Evolutionary conservation across 257 asterid species (phyloP).

Genomic region (Ilex asprella): DNA sequence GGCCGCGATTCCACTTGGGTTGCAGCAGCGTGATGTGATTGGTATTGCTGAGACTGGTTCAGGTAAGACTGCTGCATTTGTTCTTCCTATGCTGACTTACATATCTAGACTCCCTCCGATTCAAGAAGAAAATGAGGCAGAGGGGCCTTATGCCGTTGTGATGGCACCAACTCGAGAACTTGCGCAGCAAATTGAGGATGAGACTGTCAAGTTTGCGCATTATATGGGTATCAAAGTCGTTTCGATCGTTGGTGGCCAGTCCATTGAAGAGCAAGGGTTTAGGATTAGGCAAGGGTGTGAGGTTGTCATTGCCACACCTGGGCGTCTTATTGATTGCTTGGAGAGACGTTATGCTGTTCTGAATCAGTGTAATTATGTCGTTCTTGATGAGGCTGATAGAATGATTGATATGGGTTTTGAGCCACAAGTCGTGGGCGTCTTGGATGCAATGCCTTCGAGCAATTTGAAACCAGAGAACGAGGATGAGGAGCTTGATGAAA

Average conservation of each 20-base stretch:
- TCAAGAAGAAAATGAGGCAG: conserved; percentile 24
- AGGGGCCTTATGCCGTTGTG: conserved; percentile 34
- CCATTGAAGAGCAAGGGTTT: conserved; percentile 31
- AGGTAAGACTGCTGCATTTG: conserved; percentile 12
- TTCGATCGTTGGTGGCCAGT: conserved; percentile 31
- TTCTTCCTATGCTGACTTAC: conserved; percentile 17
- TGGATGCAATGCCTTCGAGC: conserved; percentile 29
- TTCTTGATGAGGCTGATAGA: conserved; percentile 32
- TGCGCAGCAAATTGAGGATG: conserved; percentile 35
- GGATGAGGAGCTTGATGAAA: conserved; percentile 26
- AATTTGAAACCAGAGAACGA: conserved; percentile 29
- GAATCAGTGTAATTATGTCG: conserved; percentile 30
- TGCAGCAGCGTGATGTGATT: conserved; percentile 32
- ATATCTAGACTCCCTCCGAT: conserved; percentile 29
- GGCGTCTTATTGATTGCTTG: conserved; percentile 27
- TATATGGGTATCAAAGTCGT: conserved; percentile 26
- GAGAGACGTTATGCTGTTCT: conserved; percentile 27
- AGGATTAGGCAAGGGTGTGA: conserved; percentile 32
- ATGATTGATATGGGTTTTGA: conserved; percentile 32
- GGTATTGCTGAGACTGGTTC: conserved; percentile 31
- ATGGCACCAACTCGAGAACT: conserved; percentile 33
- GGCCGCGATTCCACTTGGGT: conserved; percentile 30
- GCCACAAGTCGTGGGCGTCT: conserved; percentile 24
- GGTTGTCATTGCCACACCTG: conserved; percentile 31
- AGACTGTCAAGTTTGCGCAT: conserved; percentile 29